phyloP scores from a whole-genome alignment of 352 stramenopile species.

The Phytophthora podocarpi region DNA sequence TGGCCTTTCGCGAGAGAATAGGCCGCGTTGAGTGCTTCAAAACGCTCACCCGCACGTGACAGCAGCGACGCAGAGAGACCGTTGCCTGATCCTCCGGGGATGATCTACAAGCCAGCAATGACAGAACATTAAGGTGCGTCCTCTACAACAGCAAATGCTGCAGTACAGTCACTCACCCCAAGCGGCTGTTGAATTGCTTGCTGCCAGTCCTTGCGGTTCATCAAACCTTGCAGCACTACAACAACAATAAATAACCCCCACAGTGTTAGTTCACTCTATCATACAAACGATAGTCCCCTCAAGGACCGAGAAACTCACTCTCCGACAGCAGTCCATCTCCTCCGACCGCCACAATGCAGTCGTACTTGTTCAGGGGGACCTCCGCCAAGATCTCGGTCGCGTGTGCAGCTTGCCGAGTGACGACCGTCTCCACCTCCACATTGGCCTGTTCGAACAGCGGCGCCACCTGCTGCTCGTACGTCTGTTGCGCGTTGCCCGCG shows the following conservation, averaged over 20 bases:
- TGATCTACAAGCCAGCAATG: too few species aligned
- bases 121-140: too few species aligned
- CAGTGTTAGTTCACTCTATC: constrained; percentile 4
- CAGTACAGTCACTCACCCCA: constrained; percentile 54
- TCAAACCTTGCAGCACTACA: constrained; percentile 77
- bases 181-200: constrained; percentile 58
- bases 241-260: constrained; percentile 7
- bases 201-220: constrained; percentile 64
- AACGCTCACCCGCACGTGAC: constrained; percentile 50
- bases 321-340: constrained; percentile 76
- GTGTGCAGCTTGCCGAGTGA: constrained; percentile 59
- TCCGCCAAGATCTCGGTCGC: constrained; percentile 55
- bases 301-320: constrained; percentile 41
- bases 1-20: constrained; percentile 71
- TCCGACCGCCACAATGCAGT: constrained; percentile 70
- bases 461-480: constrained; percentile 54
- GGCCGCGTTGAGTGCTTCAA: constrained; percentile 59
- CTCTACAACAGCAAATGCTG: too few species aligned
- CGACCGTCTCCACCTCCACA: constrained; percentile 57
- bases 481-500: constrained; percentile 51
- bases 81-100: constrained; percentile 69
- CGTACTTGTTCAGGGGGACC: constrained; percentile 56
- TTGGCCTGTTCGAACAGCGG: constrained; percentile 61
- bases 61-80: constrained; percentile 64
- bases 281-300: background rate